phyloP scores from a whole-genome alignment of 2,329 filamentous ascomycete genomes.

The Colletotrichum musicola region DNA sequence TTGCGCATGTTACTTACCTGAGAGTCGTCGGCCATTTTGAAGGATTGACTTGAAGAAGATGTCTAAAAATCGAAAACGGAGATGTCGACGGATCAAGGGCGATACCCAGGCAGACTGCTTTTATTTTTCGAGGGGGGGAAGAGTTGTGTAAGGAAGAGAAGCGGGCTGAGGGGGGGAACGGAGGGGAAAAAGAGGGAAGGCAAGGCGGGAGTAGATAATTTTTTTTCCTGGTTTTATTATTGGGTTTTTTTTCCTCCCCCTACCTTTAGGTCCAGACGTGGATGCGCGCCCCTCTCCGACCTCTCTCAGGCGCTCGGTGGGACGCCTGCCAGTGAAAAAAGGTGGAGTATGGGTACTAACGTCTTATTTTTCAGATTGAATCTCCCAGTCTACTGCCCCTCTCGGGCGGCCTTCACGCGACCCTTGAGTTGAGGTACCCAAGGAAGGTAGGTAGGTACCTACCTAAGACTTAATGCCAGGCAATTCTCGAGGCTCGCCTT shows the following conservation, averaged over 20 bases:
- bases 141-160: slow-evolving; percentile 39
- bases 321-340: slow-evolving; percentile 31
- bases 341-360: slow-evolving; percentile 22
- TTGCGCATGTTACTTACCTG: slow-evolving; percentile 58
- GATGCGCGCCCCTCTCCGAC: slow-evolving; percentile 31
- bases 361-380: slow-evolving; percentile 6
- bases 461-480: too few species aligned
- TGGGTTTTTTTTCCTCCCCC: slow-evolving; percentile 33
- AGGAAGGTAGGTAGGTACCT: too few species aligned
- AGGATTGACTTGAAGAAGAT: slow-evolving; percentile 50
- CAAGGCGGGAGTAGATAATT: slow-evolving; percentile 41
- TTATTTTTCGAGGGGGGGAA: slow-evolving; percentile 28
- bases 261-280: slow-evolving; percentile 23
- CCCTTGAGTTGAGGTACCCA: background rate
- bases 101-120: slow-evolving; percentile 39
- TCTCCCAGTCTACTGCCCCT: slow-evolving; percentile 15
- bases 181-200: slow-evolving; percentile 40
- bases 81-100: slow-evolving; percentile 43
- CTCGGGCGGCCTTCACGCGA: slow-evolving; percentile 9
- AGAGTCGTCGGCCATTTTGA: slow-evolving; percentile 69
- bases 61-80: slow-evolving; percentile 42
- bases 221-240: slow-evolving; percentile 43
- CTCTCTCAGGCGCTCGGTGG: slow-evolving; percentile 24
- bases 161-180: slow-evolving; percentile 37
- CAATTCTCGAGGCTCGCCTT: too few species aligned